A percentile compares a stretch with the other conserved stretches of the same genome.
phyloP scores from a whole-genome alignment of 169 alveolate genomes.

The Plasmodium vivax region DNA sequence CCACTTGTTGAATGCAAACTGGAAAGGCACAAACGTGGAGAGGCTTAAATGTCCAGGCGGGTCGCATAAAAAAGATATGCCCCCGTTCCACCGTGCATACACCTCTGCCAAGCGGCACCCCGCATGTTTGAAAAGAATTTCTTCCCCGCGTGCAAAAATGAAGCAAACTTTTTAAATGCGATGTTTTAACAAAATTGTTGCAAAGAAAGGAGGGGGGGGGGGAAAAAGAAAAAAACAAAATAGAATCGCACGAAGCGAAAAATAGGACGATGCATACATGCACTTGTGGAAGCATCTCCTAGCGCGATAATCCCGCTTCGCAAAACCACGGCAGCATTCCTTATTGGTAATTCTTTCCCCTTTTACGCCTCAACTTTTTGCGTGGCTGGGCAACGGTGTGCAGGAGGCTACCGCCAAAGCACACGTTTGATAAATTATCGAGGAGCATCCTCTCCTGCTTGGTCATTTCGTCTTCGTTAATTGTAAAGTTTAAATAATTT shows the following conservation, averaged over 20 bases:
- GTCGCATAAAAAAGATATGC: background rate
- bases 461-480: conserved; percentile 12
- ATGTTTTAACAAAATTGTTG: background rate
- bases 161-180: background rate
- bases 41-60: background rate
- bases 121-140: background rate
- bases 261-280: background rate
- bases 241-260: background rate
- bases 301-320: background rate
- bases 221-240: background rate
- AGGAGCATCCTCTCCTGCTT: conserved; percentile 1
- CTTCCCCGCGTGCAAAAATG: background rate
- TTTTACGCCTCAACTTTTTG: conserved; percentile 5
- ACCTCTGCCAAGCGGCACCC: background rate
- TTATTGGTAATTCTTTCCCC: background rate
- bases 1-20: background rate
- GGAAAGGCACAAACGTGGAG: background rate
- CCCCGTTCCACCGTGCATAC: background rate
- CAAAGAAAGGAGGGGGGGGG: background rate
- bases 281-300: background rate
- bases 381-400: background rate
- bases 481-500: conserved; percentile 16
- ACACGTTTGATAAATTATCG: conserved; percentile 45
- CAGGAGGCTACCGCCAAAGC: background rate
- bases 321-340: background rate